Conservation (phyloP, 768 basidiomycete genomes). For the Mrakia gelida region DNA sequence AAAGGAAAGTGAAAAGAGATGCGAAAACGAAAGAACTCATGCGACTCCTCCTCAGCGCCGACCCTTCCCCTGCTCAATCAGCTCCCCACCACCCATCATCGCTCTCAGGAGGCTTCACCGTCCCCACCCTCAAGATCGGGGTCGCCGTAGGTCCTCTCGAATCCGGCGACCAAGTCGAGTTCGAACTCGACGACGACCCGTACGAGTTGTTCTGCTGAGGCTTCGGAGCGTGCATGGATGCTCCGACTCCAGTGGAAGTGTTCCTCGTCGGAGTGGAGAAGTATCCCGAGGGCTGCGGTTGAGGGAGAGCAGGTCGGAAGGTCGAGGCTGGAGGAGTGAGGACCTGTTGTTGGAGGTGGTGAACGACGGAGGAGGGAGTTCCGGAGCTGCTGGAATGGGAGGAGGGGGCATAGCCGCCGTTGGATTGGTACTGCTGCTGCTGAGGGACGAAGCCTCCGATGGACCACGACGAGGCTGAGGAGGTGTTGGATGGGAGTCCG, state of each 20-base stretch:
- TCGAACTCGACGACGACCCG: background rate
- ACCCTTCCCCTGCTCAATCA: background rate
- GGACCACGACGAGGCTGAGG: background rate
- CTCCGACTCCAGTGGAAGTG: background rate
- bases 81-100: constrained; percentile 19
- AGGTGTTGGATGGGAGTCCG: background rate
- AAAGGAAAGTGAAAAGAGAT: too few species aligned
- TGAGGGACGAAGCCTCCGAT: background rate
- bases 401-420: constrained; percentile 6
- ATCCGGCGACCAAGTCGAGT: background rate
- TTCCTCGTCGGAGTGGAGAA: background rate
- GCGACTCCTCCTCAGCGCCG: too few species aligned
- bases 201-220: background rate
- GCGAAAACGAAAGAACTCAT: background rate
- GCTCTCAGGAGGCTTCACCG: constrained; percentile 19
- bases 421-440: background rate
- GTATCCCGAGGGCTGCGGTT: background rate
- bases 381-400: background rate
- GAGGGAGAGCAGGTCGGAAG: background rate
- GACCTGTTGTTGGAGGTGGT: constrained; percentile 12
- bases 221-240: background rate
- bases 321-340: constrained; percentile 14
- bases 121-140: background rate
- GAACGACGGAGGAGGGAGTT: background rate
- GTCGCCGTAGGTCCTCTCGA: background rate